Percentiles rank a stretch among this genome's conserved stretches.
Conservation (phyloP, 164 flowering plant genomes). For the Nymphaea colorata region DNA sequence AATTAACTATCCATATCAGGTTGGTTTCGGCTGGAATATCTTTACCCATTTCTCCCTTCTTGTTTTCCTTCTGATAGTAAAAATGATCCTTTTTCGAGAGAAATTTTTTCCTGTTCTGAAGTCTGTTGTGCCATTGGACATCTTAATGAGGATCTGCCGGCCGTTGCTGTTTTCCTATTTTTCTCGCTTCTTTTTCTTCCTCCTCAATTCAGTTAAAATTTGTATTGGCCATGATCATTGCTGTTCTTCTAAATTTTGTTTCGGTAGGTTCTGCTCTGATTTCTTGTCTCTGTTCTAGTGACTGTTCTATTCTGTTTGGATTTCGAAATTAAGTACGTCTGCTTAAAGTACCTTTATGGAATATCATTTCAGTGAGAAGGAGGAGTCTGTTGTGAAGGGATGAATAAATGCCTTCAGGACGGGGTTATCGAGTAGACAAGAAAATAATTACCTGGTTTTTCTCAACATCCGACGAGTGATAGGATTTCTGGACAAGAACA, state of each 20-base stretch:
- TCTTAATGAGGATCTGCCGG: too few relatives aligned
- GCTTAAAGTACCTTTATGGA: neutral
- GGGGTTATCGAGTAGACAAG: conserved; percentile 32
- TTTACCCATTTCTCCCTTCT: too few relatives aligned
- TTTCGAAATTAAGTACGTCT: neutral
- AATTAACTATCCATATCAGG: neutral
- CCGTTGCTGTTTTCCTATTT: too few relatives aligned
- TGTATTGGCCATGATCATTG: neutral
- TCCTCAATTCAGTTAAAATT: neutral
- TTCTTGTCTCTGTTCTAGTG: neutral
- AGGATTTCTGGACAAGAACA: conserved; percentile 15
- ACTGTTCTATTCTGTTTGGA: too few relatives aligned
- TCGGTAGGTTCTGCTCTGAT: neutral
- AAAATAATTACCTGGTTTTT: conserved; percentile 8
- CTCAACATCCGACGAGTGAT: conserved; percentile 8
- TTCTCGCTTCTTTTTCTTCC: neutral
- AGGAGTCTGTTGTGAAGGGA: conserved; percentile 11
- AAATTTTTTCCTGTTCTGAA: too few relatives aligned
- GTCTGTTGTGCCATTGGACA: too few relatives aligned
- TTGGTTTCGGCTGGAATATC: too few relatives aligned
- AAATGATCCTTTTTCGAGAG: too few relatives aligned
- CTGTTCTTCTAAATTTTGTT: too few relatives aligned
- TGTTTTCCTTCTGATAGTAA: too few relatives aligned
- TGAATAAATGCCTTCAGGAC: conserved; percentile 38
- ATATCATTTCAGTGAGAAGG: neutral